These are phyloP conservation scores for Solanum chilense DNA, from an alignment of 257 asterid species.

Conservation along the genomic window DNA sequence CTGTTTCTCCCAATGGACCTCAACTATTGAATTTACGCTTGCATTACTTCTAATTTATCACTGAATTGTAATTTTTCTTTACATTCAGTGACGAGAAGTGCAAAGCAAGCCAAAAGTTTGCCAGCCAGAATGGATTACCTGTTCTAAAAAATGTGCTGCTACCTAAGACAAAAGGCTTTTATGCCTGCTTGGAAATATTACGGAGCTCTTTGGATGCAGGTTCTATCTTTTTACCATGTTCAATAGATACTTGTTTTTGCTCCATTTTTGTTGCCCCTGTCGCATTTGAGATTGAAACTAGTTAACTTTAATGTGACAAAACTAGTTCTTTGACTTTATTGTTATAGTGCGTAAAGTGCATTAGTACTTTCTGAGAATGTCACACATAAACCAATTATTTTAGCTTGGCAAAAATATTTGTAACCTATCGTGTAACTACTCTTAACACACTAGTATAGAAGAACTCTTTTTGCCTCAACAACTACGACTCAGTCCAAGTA, in stretches of 20 bases:
- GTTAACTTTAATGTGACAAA: neutral
- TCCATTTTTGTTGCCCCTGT: neutral
- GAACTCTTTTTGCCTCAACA: neutral
- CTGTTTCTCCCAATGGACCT: neutral
- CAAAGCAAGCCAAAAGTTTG: constrained; percentile 55
- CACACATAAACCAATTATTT: neutral
- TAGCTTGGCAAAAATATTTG: neutral
- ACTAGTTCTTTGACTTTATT: neutral
- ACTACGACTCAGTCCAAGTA: neutral
- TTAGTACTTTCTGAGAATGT: neutral
- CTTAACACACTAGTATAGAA: neutral
- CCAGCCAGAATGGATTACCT: constrained; percentile 67
- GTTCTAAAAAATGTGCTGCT: constrained; percentile 65
- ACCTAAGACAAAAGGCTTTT: constrained; percentile 79
- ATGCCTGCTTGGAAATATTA: constrained; percentile 51
- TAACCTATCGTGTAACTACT: neutral
- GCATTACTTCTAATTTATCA: neutral
- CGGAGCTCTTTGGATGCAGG: constrained; percentile 86
- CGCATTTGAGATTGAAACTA: neutral
- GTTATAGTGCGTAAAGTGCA: neutral
- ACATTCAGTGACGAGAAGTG: constrained; percentile 69
- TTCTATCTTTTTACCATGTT: neutral
- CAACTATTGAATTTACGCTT: neutral
- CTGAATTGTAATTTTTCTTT: neutral
- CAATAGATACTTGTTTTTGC: neutral